Base-by-base conservation (phyloP, 768 basidiomycete genomes). In the Tulasnella sp. region DNA sequence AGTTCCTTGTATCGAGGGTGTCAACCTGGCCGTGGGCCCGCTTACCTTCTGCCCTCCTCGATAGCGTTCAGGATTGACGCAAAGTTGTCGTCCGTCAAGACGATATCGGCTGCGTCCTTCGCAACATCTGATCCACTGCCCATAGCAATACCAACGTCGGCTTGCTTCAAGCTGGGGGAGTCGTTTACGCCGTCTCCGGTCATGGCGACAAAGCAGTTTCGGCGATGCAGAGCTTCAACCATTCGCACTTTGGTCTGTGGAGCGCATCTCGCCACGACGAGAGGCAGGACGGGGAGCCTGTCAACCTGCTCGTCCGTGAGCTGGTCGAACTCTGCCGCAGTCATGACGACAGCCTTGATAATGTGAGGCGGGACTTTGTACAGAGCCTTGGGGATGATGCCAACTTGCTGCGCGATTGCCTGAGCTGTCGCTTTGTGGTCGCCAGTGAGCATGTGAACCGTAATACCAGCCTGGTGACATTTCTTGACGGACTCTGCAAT, bases 51-150 rank as follows among this genome's bases (percentile, higher is more conserved):
- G 81, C 92, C 92, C 84, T 92, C 91, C 84, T 91, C 88, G 82
- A 93, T 89, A 1, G 90, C 92, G 69, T 88, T 88, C 75, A 91
- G 87, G 81, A 93, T 92, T 1, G 91, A 90, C 1, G 91, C 89
- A 82, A 93, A 92, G 83, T 92, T 91, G 83, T 91, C 90, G 79
- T 92, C 90, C 75, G 92, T 87, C 22, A 93, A 87, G 22, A 93
- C 88, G 78, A 93, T 88, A 83, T 92, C 91, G 8, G 91, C 88
- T 6, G 91, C 91, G 81, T 90, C 89, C 83, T 92, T 90, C 12
- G 89, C 88, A 5, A 89, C 88, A 82, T 89, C 88, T 41, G 86
- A 87, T 44, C 89, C 89, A n/a, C 86, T 84, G 22, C 88, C 89
- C 86, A 90, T 88, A 3, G 89, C 89, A 14, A 91, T 88, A 75